Evolutionary conservation across 2,329 filamentous ascomycete species (phyloP).

Genomic region (Pezizomycotina sp.): DNA sequence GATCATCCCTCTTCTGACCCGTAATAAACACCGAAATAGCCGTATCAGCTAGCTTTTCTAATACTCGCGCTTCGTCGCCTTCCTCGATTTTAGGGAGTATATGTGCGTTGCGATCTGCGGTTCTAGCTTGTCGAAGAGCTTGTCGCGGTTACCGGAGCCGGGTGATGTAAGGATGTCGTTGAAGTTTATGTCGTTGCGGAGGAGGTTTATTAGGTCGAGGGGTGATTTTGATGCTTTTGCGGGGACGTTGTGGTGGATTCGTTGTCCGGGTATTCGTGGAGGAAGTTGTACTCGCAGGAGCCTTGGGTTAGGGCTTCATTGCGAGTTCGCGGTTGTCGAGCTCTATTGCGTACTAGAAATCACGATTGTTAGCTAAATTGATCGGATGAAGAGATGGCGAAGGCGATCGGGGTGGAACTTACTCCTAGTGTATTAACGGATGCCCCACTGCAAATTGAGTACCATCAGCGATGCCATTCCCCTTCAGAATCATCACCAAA

Average conservation of each 20-base stretch:
- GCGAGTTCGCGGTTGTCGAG: slow-evolving; percentile 68
- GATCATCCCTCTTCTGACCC: slow-evolving; percentile 34
- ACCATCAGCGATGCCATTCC: neutral
- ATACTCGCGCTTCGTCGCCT: slow-evolving; percentile 6
- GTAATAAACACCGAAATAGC: slow-evolving; percentile 47
- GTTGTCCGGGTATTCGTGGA: slow-evolving; percentile 56
- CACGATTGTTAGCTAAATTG: slow-evolving; percentile 17
- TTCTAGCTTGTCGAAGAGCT: slow-evolving; percentile 53
- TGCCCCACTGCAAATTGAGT: slow-evolving; percentile 49
- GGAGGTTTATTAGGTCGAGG: slow-evolving; percentile 51
- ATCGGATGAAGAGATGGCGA: slow-evolving; percentile 7
- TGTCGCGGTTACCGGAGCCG: slow-evolving; percentile 46
- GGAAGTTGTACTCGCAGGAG: slow-evolving; percentile 40
- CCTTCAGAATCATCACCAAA: neutral
- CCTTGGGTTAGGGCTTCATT: slow-evolving; percentile 71
- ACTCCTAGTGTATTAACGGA: slow-evolving; percentile 78
- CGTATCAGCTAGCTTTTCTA: slow-evolving; percentile 24
- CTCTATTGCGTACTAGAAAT: slow-evolving; percentile 57
- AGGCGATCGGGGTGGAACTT: neutral
- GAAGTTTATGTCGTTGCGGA: slow-evolving; percentile 53
- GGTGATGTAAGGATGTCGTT: slow-evolving; percentile 45
- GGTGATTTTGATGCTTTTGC: slow-evolving; percentile 38
- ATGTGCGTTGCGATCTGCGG: slow-evolving; percentile 42
- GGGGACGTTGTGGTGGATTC: slow-evolving; percentile 15
- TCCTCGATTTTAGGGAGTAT: slow-evolving; percentile 1